These are phyloP conservation scores for Cocos nucifera DNA, from an alignment of 176 grass and related monocot genomes.

Conservation along the genomic window DNA sequence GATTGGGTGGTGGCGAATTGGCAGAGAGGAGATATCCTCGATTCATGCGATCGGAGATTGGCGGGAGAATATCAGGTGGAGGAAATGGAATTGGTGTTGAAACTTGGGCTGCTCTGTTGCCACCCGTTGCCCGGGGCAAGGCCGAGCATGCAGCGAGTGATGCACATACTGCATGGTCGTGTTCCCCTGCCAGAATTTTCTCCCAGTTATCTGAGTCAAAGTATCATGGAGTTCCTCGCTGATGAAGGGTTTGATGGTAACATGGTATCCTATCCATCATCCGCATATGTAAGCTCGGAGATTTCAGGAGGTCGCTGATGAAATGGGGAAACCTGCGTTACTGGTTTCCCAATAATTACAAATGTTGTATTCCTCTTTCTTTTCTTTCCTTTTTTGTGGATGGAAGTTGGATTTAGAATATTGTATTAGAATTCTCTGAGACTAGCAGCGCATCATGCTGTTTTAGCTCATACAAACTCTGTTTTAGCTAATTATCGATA, in stretches of 20 bases:
- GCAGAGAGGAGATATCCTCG: background rate
- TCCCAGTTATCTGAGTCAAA: conserved; percentile 11
- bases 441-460: no score
- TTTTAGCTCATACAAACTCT: no score
- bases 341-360: no score
- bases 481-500: no score
- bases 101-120: conserved; percentile 14
- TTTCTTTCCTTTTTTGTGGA: no score
- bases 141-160: conserved; percentile 20
- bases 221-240: conserved; percentile 20
- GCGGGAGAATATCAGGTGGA: background rate
- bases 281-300: no score
- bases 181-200: conserved; percentile 17
- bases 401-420: no score
- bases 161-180: conserved; percentile 19
- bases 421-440: no score
- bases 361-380: no score
- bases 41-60: background rate
- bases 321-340: no score
- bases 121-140: conserved; percentile 26
- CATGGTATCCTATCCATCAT: background rate
- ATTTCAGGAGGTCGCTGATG: no score
- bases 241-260: conserved; percentile 22
- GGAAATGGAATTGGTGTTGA: conserved; percentile 1
- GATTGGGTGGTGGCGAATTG: conserved; percentile 20